phyloP scores from a whole-genome alignment of 139 green algal species.

The Trebouxia sp. region DNA sequence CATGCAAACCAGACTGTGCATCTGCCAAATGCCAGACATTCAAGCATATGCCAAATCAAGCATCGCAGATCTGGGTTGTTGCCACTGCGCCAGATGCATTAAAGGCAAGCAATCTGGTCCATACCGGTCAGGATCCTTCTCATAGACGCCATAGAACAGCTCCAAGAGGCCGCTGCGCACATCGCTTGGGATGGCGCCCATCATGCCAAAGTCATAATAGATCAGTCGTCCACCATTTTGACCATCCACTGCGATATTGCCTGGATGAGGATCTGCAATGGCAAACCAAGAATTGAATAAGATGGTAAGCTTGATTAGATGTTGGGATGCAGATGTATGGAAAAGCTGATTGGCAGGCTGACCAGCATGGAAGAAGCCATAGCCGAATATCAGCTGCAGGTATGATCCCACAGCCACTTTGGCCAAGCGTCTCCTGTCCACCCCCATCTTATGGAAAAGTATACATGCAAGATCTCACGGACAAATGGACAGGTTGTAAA shows the following conservation, averaged over 20 bases:
- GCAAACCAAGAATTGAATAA: not conserved
- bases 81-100: no score
- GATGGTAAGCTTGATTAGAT: not conserved
- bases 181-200: slow-evolving; percentile 55
- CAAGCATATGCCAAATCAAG: no score
- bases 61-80: no score
- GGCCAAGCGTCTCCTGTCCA: slow-evolving; percentile 88
- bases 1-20: no score
- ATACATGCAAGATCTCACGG: no score
- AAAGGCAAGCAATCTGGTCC: no score
- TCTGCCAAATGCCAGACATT: no score
- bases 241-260: slow-evolving; percentile 95
- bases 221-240: slow-evolving; percentile 77
- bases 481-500: no score
- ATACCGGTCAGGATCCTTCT: slow-evolving; percentile 78
- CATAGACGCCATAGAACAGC: slow-evolving; percentile 97
- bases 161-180: slow-evolving; percentile 88
- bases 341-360: no score
- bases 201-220: slow-evolving; percentile 97
- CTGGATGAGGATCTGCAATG: slow-evolving; percentile 80
- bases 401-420: slow-evolving; percentile 88
- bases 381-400: slow-evolving; percentile 90
- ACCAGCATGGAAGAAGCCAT: slow-evolving; percentile 94
- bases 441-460: slow-evolving; percentile 77
- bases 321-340: no score